Evolutionary conservation across 768 basidiomycete genomes (phyloP), one percentile per base, ranked within the genome.

Genomic region (Boletellus ananas): DNA sequence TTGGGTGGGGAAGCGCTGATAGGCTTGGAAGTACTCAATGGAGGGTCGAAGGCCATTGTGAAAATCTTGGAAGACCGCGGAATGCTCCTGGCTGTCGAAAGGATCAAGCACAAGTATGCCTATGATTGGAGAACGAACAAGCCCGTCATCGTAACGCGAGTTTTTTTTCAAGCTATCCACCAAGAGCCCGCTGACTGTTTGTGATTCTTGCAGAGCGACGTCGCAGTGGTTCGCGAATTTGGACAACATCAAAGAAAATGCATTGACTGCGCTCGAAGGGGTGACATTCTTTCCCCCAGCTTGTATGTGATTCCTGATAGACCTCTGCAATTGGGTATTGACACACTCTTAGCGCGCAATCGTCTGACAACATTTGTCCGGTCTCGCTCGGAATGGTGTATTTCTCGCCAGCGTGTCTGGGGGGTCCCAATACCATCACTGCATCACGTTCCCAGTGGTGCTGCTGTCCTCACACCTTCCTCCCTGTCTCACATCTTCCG

Each of bases 141-240:
- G 60, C 94, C 95, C 0, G 84, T 97, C 61, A 94, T 98, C 58
- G 79, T 92, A 54, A 85, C 86, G 90, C 94, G 61, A 54, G 84
- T 67, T 33, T 34, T 13, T 7, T 9, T 17, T n/a, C 20, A 21
- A 25, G 23, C 34, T 21, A 10, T 27, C 3, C 4, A 4, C 14
- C 33, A 16, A 43, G 33, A 25, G 29, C 11, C 3, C 42, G 27
- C 48, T 57, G 42, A 62, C 17, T 16, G 6, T 23, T 3, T 18
- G 7, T 41, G 11, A 29, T 34, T 42, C 11, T 27, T 44, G 6
- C 55, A 91, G 91, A 14, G 90, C 94, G 0, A 97, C 94, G 2
- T 91, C 90, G 0, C 95, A 98, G 58, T 99, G 95, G 95, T 99
- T 99, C 63, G 93, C 94, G 4, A 90, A 95, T 62, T 71, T 98